Conservation (phyloP, 75 land plant genomes). For the Cupressus sempervirens region DNA sequence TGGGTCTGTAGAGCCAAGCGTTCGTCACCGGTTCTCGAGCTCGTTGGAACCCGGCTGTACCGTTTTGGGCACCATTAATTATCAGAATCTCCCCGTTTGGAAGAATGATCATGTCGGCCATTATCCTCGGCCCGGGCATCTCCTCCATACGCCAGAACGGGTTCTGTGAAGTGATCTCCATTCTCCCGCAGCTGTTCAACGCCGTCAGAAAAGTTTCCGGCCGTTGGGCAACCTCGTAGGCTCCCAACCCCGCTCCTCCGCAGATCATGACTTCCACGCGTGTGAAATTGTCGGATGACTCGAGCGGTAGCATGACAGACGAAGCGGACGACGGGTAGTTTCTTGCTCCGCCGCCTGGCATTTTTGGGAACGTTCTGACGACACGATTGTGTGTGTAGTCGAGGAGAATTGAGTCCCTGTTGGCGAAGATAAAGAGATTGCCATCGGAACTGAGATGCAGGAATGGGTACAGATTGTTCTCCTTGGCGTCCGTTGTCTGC, state of each 20-base stretch:
- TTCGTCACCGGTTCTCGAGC: conserved; percentile 33
- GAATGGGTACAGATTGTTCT: conserved; percentile 37
- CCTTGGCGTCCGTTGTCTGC: neutral
- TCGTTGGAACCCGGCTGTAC: conserved; percentile 62
- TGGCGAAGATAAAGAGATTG: conserved; percentile 46
- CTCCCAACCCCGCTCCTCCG: conserved; percentile 54
- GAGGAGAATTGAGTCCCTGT: conserved; percentile 39
- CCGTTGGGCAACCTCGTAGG: conserved; percentile 14
- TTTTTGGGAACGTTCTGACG: conserved; percentile 22
- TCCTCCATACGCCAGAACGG: conserved; percentile 64
- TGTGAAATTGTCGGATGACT: neutral
- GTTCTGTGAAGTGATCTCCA: conserved; percentile 39
- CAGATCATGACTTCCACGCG: conserved; percentile 55
- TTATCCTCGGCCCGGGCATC: conserved; percentile 65
- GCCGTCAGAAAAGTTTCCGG: conserved; percentile 22
- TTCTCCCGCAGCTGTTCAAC: conserved; percentile 40
- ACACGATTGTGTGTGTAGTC: conserved; percentile 29
- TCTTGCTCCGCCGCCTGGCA: conserved; percentile 29
- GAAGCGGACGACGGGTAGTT: conserved; percentile 37
- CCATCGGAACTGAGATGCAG: conserved; percentile 24
- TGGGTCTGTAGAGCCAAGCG: conserved; percentile 43
- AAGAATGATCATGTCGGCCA: conserved; percentile 75
- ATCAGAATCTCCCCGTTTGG: conserved; percentile 69
- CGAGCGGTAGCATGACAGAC: conserved; percentile 31
- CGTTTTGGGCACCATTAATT: conserved; percentile 57